phyloP scores from a whole-genome alignment of 2,329 filamentous ascomycete species.

The Fusarium multiceps region DNA sequence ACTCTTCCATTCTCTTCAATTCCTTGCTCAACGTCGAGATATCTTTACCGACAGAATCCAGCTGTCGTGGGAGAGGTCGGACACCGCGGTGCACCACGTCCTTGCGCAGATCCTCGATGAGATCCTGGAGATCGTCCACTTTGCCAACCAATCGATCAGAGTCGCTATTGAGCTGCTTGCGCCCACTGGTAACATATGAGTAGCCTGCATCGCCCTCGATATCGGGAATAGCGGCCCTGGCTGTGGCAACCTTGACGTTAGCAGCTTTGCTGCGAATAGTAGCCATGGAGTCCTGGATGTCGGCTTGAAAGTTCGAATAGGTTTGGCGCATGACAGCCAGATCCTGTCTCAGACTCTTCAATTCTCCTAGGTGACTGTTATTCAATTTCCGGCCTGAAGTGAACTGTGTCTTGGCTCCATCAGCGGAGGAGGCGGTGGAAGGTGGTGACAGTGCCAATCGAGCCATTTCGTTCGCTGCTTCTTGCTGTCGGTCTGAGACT shows the following conservation, averaged over 20 bases:
- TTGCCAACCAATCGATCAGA: conserved; percentile 90
- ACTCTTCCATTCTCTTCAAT: conserved; percentile 93
- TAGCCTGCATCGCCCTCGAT: conserved; percentile 84
- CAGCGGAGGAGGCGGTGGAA: conserved; percentile 56
- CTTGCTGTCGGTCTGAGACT: conserved; percentile 90
- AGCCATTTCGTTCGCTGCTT: conserved; percentile 88
- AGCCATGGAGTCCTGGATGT: conserved; percentile 89
- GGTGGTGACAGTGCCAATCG: conserved; percentile 62
- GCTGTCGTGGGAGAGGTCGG: conserved; percentile 86
- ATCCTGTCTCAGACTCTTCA: conserved; percentile 86
- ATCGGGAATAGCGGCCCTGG: conserved; percentile 76
- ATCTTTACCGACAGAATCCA: conserved; percentile 90
- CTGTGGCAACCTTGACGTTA: conserved; percentile 80
- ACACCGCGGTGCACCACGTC: conserved; percentile 95
- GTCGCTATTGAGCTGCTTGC: conserved; percentile 86
- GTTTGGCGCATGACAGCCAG: conserved; percentile 92
- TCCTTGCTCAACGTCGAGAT: conserved; percentile 84
- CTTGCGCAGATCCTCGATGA: conserved; percentile 96
- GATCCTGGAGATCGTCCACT: conserved; percentile 96
- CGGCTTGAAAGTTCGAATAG: conserved; percentile 89
- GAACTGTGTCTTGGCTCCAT: conserved; percentile 52
- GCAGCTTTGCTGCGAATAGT: conserved; percentile 83
- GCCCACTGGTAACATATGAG: conserved; percentile 84
- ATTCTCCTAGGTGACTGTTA: conserved; percentile 76
- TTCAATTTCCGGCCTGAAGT: conserved; percentile 59